Base-by-base conservation (phyloP, 768 basidiomycete species). In the Leccinum subgranulosum region DNA sequence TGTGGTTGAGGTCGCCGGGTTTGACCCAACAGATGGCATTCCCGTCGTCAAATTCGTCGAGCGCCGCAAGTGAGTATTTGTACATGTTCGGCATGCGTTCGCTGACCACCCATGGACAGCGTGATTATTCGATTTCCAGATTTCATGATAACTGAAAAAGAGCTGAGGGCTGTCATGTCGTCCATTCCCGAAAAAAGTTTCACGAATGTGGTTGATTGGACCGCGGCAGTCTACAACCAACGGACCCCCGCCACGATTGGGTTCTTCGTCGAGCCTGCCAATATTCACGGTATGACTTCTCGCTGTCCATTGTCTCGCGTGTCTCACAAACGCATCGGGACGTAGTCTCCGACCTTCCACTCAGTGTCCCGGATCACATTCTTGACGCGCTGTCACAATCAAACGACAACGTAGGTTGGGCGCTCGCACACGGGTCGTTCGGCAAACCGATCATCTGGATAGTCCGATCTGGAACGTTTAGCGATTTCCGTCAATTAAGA, bases 391-490 rank as follows among this genome's bases (percentile, higher is more conserved):
- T 69, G 4, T 21, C 11, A 2, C 25, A 31, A 39, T 27, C 29
- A 15, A 43, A 33, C 49, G 1, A 31, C 15, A 45, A 53, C 23
- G 5, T 61, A 19, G 4, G 1, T 4, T 54, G 39, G 23, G 31
- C 28, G 14, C 17, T 49, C 21, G 6, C 49, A 17, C 28, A 27
- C n/a, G 56, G 48, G 0, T 3, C 5, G 2, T n/a, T 65, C 10
- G 45, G 60, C 34, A 55, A 53, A 29, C 67, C 65, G 28, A 66
- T 65, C n/a, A 49, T 69, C 31, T 57, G 69, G 27, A 53, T 70
- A 8, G 60, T 69, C 19, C 46, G 52, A 34, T 9, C 51, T 1
- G 66, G 64, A 15, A 66, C 69, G 6, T 69, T 69, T 46, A 53
- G 56, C 7, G 67, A 56, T 1, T 71, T 60, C 45, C 56, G 61